Base-by-base conservation (phyloP, 176 grass and related monocot species). In the Carex myosuroides region DNA sequence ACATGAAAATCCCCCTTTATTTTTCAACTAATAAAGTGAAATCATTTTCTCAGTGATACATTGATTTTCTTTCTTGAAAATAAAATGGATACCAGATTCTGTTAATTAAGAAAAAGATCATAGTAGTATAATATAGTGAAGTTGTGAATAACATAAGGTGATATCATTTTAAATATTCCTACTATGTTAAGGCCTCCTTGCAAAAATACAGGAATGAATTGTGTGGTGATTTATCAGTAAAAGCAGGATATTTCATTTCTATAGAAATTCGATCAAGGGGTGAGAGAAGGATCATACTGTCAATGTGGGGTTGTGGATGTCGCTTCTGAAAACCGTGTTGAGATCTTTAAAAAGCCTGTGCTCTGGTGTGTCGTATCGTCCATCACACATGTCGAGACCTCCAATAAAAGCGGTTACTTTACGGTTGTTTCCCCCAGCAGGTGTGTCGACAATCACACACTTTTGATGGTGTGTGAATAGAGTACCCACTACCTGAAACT, bases 331-430 rank as follows among this genome's bases (percentile, higher is more conserved):
- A 81, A 94, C 59, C 32, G 87, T 90, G 56, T 89, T 86, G 66
- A 98, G 89, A 87, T 98, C 91, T 16, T 76, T 74, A 85, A 98
- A 98, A 30, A 98, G 84, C 57, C 92, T 91, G 64, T 97, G 92
- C 70, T 97, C 94, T 13, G 94, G 94, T 68, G 94, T 94, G 84
- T 97, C 94, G 61, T 97, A 97, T 90, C 94, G 91, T 20, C 94
- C 94, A 35, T 98, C 95, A 81, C 95, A 98, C 52, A 98, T 84
- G 86, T 98, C 95, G 26, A 98, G 83, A 62, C 95, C 95, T 58
- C 95, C 95, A 86, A 98, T 93, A 81, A 98, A 98, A 80, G 91
- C 89, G 57, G 95, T 93, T 87, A 98, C 87, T 85, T 98, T 98
- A 20, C 95, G 79, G 73, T 98, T 93, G 86, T 98, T 98, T 65